Conservation (phyloP, 257 asterid species). For the Rhazya stricta region DNA sequence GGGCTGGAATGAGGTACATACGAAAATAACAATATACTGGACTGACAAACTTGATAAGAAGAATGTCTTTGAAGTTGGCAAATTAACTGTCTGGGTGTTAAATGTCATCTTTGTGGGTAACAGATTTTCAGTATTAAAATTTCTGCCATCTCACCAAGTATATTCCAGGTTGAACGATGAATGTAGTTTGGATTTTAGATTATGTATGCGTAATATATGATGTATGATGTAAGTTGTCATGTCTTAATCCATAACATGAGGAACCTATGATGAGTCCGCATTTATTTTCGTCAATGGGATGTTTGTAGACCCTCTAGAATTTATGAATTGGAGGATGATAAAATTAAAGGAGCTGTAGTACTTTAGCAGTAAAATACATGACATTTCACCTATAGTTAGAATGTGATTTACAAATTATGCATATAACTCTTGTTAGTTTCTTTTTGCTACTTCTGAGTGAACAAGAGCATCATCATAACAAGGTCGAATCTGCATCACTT, state of each 20-base stretch:
- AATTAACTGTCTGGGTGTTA: neutral
- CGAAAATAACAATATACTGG: conserved; percentile 6
- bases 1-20: conserved; percentile 93
- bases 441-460: neutral
- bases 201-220: neutral
- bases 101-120: neutral
- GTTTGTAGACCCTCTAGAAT: neutral
- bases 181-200: neutral
- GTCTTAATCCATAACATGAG: neutral
- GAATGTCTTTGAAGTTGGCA: neutral
- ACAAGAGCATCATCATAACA: neutral
- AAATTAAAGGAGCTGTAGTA: neutral
- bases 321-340: neutral
- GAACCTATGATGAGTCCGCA: neutral
- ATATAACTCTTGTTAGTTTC: neutral
- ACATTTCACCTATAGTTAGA: neutral
- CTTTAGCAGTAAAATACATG: neutral
- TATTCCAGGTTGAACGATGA: neutral
- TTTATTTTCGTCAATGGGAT: neutral
- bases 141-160: neutral
- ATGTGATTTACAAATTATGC: neutral
- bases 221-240: neutral
- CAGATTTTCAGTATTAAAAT: neutral
- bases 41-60: neutral
- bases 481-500: neutral